A percentile compares a stretch with the other conserved stretches of the same genome.
These are phyloP conservation scores for Pharus latifolius DNA, from an alignment of 176 grass and related monocot species.

Conservation along the genomic window DNA sequence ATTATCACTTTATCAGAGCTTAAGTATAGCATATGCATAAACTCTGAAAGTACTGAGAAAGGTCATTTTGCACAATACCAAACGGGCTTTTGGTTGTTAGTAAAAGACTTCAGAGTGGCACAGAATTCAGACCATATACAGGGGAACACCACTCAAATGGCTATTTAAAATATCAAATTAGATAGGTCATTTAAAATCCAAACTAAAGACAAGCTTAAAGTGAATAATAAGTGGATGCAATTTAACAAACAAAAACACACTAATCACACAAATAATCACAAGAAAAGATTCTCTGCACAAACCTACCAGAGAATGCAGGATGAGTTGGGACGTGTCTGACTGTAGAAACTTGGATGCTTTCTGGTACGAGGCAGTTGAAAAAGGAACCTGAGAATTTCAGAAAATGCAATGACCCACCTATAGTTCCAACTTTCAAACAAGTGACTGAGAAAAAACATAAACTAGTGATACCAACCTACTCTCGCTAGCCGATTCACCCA, in stretches of 20 bases:
- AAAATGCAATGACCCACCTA: slow-evolving; percentile 10
- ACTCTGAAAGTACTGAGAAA: not conserved
- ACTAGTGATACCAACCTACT: slow-evolving; percentile 43
- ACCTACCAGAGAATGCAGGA: slow-evolving; percentile 52
- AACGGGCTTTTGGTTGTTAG: not conserved
- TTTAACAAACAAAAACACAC: not conserved
- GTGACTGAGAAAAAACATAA: not conserved
- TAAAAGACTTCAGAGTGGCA: not conserved
- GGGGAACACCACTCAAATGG: not conserved
- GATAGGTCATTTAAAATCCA: not conserved
- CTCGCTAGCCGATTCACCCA: slow-evolving; percentile 88
- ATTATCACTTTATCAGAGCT: not conserved
- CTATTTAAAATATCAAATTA: not conserved
- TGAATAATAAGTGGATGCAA: not conserved
- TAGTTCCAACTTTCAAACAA: not conserved
- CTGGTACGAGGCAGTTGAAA: slow-evolving; percentile 62
- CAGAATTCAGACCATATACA: not conserved
- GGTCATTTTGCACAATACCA: not conserved
- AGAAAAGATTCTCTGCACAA: not conserved
- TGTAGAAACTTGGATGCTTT: slow-evolving; percentile 64
- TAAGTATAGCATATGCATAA: not conserved
- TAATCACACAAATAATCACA: not conserved
- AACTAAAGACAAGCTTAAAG: not conserved
- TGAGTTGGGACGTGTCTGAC: slow-evolving; percentile 54
- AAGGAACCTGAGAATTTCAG: slow-evolving; percentile 52